Base-by-base conservation (phyloP, 768 basidiomycete genomes). In the Russula virescens region DNA sequence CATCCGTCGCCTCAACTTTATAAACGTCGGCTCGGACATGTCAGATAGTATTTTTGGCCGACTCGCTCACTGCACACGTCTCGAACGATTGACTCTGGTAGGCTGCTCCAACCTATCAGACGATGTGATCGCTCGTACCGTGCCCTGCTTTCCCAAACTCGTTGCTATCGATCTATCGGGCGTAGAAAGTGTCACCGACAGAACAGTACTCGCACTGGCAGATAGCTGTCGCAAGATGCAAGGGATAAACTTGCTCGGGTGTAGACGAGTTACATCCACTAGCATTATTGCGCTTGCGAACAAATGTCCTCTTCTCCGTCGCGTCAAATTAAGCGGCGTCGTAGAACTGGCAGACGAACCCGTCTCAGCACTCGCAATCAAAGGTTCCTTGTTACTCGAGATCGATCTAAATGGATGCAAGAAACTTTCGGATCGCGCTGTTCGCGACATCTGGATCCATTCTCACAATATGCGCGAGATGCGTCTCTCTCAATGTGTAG, bases 1-100 rank as follows among this genome's bases (percentile, higher is more conserved):
- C 71, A 86, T 98, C 66, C 87, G 93, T 31, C 87, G 97, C 50
- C 83, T 99, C 71, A 97, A 98, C 73, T 89, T 98, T 71, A 80
- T 87, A 57, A 80, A 81, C 55, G 77, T 98, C 43, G 84, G 84
- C 35, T 72, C 76, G 23, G 81, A 84, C 65, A 82, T 98, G 69
- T 82, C 78, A 46, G 91, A 94, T 74, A 82, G 87, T 63, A 79
- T 89, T 61, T 83, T 97, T 71, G 75, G 79, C 53, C 80, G 85
- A 51, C 83, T 96, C 66, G 78, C 82, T 43, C 80, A 79, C 56
- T 97, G 94, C 74, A 80, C 85, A 68, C 80, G 91, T 52, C 81
- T 95, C 55, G 95, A 97, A 74, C 86, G 94, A 55, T 82, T 98
- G 65, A 94, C 91, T 16, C 84, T 97, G 57, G 86, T 89, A 69